A percentile compares a stretch with the other conserved stretches of the same genome.
Evolutionary conservation across 305 asterid genomes (phyloP).

Genomic region (Solanum hybrid): DNA sequence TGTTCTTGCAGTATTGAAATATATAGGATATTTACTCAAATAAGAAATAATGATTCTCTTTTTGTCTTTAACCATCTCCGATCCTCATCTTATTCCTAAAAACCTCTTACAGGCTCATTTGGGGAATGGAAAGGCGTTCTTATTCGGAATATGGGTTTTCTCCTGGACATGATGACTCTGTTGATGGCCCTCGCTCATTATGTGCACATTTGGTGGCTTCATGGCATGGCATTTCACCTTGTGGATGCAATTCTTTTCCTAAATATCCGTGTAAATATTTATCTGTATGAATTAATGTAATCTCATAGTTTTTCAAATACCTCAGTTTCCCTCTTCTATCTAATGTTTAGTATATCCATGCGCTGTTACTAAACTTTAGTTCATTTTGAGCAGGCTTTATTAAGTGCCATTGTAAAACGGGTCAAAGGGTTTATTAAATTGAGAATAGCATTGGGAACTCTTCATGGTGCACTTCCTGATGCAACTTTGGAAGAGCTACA

Average conservation of each 20-base stretch:
- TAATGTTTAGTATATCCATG: not conserved
- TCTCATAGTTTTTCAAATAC: not conserved
- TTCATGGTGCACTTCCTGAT: slow-evolving; percentile 84
- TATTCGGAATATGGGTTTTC: slow-evolving; percentile 65
- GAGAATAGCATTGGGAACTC: slow-evolving; percentile 64
- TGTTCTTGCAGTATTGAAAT: not conserved
- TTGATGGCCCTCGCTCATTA: slow-evolving; percentile 80
- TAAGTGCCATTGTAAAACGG: slow-evolving; percentile 70
- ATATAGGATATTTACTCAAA: not conserved
- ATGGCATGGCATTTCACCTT: slow-evolving; percentile 87
- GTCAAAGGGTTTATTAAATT: slow-evolving; percentile 62
- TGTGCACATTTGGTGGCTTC: slow-evolving; percentile 87
- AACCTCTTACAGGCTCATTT: slow-evolving; percentile 47
- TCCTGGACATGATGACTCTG: slow-evolving; percentile 80
- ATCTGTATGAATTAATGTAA: slow-evolving; percentile 1
- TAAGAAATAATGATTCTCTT: not conserved
- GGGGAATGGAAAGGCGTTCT: slow-evolving; percentile 75
- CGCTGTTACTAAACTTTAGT: slow-evolving; percentile 8
- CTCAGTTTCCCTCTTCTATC: not conserved
- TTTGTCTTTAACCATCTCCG: not conserved
- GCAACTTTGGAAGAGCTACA: slow-evolving; percentile 68
- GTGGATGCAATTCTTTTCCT: slow-evolving; percentile 73
- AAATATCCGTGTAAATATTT: slow-evolving; percentile 64
- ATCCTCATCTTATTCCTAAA: not conserved
- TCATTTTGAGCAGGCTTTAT: slow-evolving; percentile 48